phyloP scores from a whole-genome alignment of 106 monocot species.

The Hemerocallis citrina region DNA sequence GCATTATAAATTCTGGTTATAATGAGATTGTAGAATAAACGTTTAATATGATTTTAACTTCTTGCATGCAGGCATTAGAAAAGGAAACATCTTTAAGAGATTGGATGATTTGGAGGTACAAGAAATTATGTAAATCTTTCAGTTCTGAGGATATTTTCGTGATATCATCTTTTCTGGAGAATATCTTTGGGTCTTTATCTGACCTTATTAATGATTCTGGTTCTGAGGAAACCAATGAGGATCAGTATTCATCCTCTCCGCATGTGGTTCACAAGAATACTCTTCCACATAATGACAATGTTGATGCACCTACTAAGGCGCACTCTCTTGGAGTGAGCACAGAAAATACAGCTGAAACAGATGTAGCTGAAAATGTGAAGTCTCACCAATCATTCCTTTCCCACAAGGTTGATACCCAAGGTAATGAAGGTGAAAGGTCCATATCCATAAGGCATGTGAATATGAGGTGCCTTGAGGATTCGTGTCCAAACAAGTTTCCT shows the following conservation, averaged over 20 bases:
- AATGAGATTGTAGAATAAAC: background rate
- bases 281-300: constrained; percentile 10
- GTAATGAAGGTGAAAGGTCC: constrained; percentile 20
- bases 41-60: background rate
- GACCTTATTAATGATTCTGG: constrained; percentile 24
- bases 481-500: constrained; percentile 10
- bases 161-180: constrained; percentile 51
- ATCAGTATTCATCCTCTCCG: constrained; percentile 17
- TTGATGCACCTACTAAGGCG: constrained; percentile 23
- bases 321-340: constrained; percentile 6
- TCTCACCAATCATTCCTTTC: no score
- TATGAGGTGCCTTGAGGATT: constrained; percentile 11
- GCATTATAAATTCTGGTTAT: background rate
- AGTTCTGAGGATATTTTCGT: constrained; percentile 23
- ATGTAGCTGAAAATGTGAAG: constrained; percentile 12
- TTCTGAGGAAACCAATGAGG: constrained; percentile 23
- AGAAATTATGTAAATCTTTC: constrained; percentile 33
- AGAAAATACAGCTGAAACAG: constrained; percentile 15
- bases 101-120: constrained; percentile 68
- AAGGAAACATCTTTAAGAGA: constrained; percentile 52
- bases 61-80: constrained; percentile 41
- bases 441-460: constrained; percentile 7
- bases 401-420: no score
- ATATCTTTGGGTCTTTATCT: constrained; percentile 42
- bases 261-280: constrained; percentile 12